phyloP scores from a whole-genome alignment of 306 rosid genomes.

The Senna siamea region DNA sequence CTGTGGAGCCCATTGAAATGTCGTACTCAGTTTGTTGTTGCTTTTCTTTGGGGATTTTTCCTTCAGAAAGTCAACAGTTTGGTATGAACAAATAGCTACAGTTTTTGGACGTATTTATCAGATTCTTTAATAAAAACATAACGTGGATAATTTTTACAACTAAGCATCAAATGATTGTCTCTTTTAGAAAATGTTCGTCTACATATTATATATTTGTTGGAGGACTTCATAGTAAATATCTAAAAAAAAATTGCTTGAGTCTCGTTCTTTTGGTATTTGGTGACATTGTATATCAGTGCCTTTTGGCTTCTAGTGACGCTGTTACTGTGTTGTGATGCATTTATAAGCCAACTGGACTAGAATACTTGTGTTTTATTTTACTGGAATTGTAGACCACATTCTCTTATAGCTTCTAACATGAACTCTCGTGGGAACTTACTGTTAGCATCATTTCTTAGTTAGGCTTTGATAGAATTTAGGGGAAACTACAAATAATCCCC shows the following conservation, averaged over 20 bases:
- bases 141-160: not conserved
- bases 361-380: constrained; percentile 1
- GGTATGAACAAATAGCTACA: not conserved
- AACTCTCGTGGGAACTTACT: not conserved
- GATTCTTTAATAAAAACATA: not conserved
- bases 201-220: not conserved
- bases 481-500: too few species aligned
- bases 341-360: not conserved
- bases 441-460: not conserved
- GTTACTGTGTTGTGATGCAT: not conserved
- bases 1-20: constrained; percentile 22
- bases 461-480: not conserved
- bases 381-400: not conserved
- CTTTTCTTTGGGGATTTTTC: constrained; percentile 14
- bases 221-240: not conserved
- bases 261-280: constrained; percentile 1
- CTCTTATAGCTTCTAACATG: not conserved
- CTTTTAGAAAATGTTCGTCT: too few species aligned
- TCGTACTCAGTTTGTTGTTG: constrained; percentile 23
- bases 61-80: not conserved
- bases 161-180: too few species aligned
- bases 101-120: not conserved
- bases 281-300: not conserved
- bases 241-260: too few species aligned
- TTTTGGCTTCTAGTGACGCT: constrained; percentile 11